phyloP scores from a whole-genome alignment of 768 basidiomycete species.

The Pulveroboletus ravenelii region DNA sequence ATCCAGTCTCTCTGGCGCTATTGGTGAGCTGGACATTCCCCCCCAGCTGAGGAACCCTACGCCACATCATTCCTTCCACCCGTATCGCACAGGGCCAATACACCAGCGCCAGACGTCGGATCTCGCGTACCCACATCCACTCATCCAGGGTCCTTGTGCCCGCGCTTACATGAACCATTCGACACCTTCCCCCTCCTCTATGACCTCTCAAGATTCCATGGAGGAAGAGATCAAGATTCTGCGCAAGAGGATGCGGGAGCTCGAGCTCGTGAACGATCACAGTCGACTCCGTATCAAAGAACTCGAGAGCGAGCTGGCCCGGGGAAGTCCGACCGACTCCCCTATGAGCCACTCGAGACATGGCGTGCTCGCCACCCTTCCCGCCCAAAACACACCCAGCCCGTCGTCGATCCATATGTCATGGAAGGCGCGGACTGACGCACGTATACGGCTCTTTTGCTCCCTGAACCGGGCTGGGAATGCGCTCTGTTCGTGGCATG shows the following conservation, averaged over 20 bases:
- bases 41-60: slow-evolving; percentile 29
- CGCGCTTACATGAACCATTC: slow-evolving; percentile 19
- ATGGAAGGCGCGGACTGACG: slow-evolving; percentile 72
- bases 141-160: slow-evolving; percentile 16
- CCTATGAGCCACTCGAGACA: slow-evolving; percentile 17
- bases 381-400: slow-evolving; percentile 29
- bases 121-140: slow-evolving; percentile 16
- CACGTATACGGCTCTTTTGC: slow-evolving; percentile 67
- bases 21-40: slow-evolving; percentile 48
- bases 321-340: slow-evolving; percentile 24
- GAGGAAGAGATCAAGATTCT: slow-evolving; percentile 54
- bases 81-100: slow-evolving; percentile 20
- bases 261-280: slow-evolving; percentile 56
- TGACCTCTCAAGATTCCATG: slow-evolving; percentile 16
- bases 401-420: slow-evolving; percentile 45
- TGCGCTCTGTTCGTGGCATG: slow-evolving; percentile 87
- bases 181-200: slow-evolving; percentile 12
- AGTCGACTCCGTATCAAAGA: slow-evolving; percentile 44
- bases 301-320: slow-evolving; percentile 44
- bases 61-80: slow-evolving; percentile 27
- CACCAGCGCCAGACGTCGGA: slow-evolving; percentile 24
- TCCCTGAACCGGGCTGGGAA: slow-evolving; percentile 85
- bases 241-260: slow-evolving; percentile 54
- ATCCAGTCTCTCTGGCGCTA: slow-evolving; percentile 56
- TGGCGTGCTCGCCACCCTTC: slow-evolving; percentile 13